phyloP scores from a whole-genome alignment of 257 asterid genomes.

The Plectranthus barbatus region DNA sequence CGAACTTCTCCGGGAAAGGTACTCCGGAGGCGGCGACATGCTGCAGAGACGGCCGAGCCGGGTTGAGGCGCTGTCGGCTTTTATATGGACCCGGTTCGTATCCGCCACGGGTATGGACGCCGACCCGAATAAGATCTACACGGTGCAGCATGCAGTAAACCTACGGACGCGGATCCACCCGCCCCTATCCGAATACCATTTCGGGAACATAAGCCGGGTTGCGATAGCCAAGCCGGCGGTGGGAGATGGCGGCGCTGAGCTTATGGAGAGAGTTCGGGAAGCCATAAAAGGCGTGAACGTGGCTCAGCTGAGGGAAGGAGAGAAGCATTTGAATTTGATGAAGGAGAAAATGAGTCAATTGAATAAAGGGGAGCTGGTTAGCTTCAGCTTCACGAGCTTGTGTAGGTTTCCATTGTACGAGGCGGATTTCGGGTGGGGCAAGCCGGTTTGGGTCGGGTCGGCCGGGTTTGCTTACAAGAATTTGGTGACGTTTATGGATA shows the following conservation, averaged over 20 bases:
- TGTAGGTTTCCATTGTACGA: background rate
- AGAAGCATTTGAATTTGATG: slow-evolving; percentile 20
- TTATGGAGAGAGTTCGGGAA: slow-evolving; percentile 22
- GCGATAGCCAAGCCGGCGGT: slow-evolving; percentile 18
- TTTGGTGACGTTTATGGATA: background rate
- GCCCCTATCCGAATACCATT: slow-evolving; percentile 22
- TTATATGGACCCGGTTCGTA: slow-evolving; percentile 38
- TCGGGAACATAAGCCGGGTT: slow-evolving; percentile 29
- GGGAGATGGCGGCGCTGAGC: slow-evolving; percentile 13
- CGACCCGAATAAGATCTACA: slow-evolving; percentile 21
- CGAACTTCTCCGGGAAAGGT: slow-evolving; percentile 21
- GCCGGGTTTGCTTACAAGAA: background rate
- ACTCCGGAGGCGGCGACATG: background rate
- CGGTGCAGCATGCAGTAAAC: slow-evolving; percentile 35
- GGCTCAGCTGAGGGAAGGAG: slow-evolving; percentile 11
- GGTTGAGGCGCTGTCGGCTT: too few relatives aligned
- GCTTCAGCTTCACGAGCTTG: slow-evolving; percentile 40
- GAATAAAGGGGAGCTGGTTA: slow-evolving; percentile 19
- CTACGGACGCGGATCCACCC: slow-evolving; percentile 31
- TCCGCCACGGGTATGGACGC: slow-evolving; percentile 3
- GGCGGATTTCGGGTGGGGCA: slow-evolving; percentile 2
- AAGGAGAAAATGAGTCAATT: slow-evolving; percentile 10
- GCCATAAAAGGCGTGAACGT: slow-evolving; percentile 24
- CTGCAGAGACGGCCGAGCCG: slow-evolving; percentile 20
- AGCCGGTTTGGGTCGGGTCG: too few relatives aligned